Evolutionary conservation across 176 grass and related monocot species (phyloP).

Genomic region (Juncus inflexus): DNA sequence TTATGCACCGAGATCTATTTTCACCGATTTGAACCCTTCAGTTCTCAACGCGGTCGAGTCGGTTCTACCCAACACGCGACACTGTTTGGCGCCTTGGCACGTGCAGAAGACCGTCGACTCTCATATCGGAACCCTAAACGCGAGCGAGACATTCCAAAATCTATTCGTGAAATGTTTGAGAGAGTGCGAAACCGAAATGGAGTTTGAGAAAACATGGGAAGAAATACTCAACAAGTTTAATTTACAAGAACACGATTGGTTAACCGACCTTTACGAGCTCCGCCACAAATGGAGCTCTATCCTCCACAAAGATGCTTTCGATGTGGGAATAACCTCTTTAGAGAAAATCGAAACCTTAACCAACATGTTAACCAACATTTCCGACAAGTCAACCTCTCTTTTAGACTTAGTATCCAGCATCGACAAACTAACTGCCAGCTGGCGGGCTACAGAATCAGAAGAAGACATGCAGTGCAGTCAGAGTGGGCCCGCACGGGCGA

Average conservation of each 20-base stretch:
- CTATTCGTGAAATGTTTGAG: conserved; percentile 61
- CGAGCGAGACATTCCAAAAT: conserved; percentile 44
- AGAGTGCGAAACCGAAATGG: conserved; percentile 52
- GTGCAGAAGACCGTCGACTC: conserved; percentile 52
- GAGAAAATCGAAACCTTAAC: conserved; percentile 42
- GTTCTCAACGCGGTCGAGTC: conserved; percentile 57
- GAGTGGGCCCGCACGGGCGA: conserved; percentile 28
- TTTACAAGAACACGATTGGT: conserved; percentile 59
- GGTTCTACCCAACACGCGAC: conserved; percentile 45
- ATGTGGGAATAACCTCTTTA: conserved; percentile 49
- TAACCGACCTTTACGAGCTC: conserved; percentile 53
- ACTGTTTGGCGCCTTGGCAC: conserved; percentile 53
- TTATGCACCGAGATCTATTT: conserved; percentile 54
- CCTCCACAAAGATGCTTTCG: conserved; percentile 62
- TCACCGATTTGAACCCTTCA: conserved; percentile 59
- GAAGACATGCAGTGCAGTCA: conserved; percentile 57
- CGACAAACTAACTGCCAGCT: conserved; percentile 52
- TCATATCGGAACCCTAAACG: conserved; percentile 51
- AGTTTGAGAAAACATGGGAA: conserved; percentile 65
- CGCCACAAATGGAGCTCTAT: conserved; percentile 70
- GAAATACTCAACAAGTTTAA: conserved; percentile 48
- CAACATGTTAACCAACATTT: conserved; percentile 41
- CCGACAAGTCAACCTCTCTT: conserved; percentile 47
- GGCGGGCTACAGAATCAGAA: conserved; percentile 50
- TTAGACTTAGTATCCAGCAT: conserved; percentile 39